Conservation (phyloP, 192 early-diverging fungal genomes). For the Cetraspora pellucida region DNA sequence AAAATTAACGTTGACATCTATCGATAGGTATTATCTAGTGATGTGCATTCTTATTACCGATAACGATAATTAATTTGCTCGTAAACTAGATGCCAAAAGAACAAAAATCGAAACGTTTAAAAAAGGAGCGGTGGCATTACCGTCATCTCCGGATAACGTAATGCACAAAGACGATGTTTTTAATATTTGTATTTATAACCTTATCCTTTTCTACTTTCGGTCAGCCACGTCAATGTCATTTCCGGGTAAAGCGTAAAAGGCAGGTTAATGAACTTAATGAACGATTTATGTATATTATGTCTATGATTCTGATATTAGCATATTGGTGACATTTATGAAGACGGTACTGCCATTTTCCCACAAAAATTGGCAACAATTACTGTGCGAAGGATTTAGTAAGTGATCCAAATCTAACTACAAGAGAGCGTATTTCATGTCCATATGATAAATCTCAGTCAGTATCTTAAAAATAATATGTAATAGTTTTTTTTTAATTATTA, state of each 20-base stretch:
- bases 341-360: slow-evolving; percentile 32
- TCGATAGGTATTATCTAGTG: too few relatives aligned
- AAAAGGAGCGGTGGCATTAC: neutral
- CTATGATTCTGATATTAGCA: neutral
- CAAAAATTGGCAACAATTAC: slow-evolving; percentile 21
- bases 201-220: neutral
- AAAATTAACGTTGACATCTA: too few relatives aligned
- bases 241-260: slow-evolving; percentile 31
- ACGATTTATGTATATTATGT: neutral
- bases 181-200: neutral
- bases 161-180: neutral
- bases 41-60: too few relatives aligned
- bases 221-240: slow-evolving; percentile 32
- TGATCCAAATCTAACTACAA: neutral
- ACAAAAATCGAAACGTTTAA: neutral
- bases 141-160: slow-evolving; percentile 13
- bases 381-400: slow-evolving; percentile 15
- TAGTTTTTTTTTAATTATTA: neutral
- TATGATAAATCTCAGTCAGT: slow-evolving; percentile 29
- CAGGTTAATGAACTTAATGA: neutral
- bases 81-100: slow-evolving; percentile 22
- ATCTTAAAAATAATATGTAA: neutral
- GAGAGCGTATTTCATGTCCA: slow-evolving; percentile 19
- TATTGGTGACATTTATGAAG: neutral
- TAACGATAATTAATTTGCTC: too few relatives aligned